A percentile compares a stretch with the other conserved stretches of the same genome.
phyloP scores from a whole-genome alignment of 176 grass and related monocot species.

The Sorghum bicolor region Sorghum_bicolor_NCBIv3 NC_012877.2:57373501-57374000 shows the following conservation, averaged over 20 bases:
- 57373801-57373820: background rate
- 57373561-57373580: background rate
- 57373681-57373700: too few relatives aligned
- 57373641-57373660: too few relatives aligned
- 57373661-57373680: too few relatives aligned
- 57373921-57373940: background rate
- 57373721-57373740: too few relatives aligned
- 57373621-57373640: background rate
- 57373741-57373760: too few relatives aligned
- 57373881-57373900: background rate
- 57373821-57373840: background rate
- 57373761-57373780: background rate
- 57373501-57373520: too few relatives aligned
- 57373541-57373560: slow-evolving; percentile 7
- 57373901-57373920: background rate
- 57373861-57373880: background rate
- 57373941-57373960: background rate
- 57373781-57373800: background rate
- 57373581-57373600: background rate
- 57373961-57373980: background rate
- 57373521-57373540: slow-evolving; percentile 23
- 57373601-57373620: background rate
- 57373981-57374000: background rate
- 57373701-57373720: too few relatives aligned
- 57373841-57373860: background rate